These are phyloP conservation scores for Fulvia fulva DNA, from an alignment of 2,329 filamentous ascomycete genomes.

Conservation along the genomic window DNA sequence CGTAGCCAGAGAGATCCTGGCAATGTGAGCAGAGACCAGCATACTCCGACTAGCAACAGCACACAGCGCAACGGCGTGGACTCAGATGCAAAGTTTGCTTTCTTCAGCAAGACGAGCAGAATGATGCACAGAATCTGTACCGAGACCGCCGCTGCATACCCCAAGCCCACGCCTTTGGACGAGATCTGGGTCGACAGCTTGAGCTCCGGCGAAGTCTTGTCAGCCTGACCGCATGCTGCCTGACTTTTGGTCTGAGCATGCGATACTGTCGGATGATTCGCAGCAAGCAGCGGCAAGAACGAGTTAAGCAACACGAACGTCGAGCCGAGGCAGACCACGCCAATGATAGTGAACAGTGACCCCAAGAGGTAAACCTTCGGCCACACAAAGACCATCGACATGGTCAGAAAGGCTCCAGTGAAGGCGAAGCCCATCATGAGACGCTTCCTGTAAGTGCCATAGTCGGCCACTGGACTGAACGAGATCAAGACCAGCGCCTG, in stretches of 20 bases:
- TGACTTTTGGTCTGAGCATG: slow-evolving; percentile 1
- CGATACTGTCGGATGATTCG: slow-evolving; percentile 63
- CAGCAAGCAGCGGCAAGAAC: slow-evolving; percentile 80
- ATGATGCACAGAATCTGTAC: slow-evolving; percentile 74
- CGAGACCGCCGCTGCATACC: slow-evolving; percentile 78
- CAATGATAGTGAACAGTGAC: slow-evolving; percentile 74
- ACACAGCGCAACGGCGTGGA: slow-evolving; percentile 75
- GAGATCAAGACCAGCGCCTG: slow-evolving; percentile 87
- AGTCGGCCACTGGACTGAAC: slow-evolving; percentile 88
- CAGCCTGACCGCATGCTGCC: not conserved
- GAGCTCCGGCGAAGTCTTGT: slow-evolving; percentile 57
- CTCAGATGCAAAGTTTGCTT: slow-evolving; percentile 63
- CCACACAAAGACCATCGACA: slow-evolving; percentile 73
- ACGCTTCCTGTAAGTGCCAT: slow-evolving; percentile 82
- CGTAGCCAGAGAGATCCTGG: slow-evolving; percentile 81
- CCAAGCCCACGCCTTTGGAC: slow-evolving; percentile 81
- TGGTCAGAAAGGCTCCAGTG: slow-evolving; percentile 70
- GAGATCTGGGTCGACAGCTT: slow-evolving; percentile 81
- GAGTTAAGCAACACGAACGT: slow-evolving; percentile 95
- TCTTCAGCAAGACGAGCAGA: slow-evolving; percentile 58
- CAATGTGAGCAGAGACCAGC: slow-evolving; percentile 86
- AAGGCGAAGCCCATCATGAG: slow-evolving; percentile 77
- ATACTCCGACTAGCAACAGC: slow-evolving; percentile 74
- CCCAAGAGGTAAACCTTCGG: slow-evolving; percentile 74
- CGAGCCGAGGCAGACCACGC: slow-evolving; percentile 88